Evolutionary conservation across 1,284 basidiomycete species (phyloP), one percentile per base, ranked within the genome.

Genomic region (Rhodotorula glutinis): DNA sequence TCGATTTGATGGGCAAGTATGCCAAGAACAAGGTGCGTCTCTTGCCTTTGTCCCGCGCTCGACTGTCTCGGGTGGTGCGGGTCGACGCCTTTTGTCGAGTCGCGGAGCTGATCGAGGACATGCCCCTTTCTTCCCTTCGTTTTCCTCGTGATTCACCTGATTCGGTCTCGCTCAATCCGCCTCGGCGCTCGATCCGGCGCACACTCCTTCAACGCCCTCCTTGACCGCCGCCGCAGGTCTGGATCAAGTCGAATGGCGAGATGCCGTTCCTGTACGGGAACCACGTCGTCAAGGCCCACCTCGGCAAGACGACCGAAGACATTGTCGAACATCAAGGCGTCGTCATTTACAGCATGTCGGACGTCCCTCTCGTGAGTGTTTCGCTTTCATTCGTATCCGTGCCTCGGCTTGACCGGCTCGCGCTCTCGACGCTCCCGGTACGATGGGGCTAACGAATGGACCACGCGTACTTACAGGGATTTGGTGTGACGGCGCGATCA

Each of bases 221-320:
- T 21, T 30, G 1, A n/a, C 27, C 53, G 7, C n/a, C 25, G n/a
- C 11, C 47, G 11, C 74, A 96, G 94, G 87, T 98, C 46, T 99
- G 96, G 96, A 95, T 98, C 79, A 99, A 99, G 80, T 90, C 94
- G 21, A 96, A 98, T 72, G 96, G 96, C 76, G 96, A 99, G 81
- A 92, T 98, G 86, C 96, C 96, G 3, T 99, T 97, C 83, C 81
- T 99, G 58, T 99, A 98, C 77, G 96, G 96, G 64, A 98, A 98
- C 78, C 94, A 99, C 82, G 90, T 98, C 69, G 86, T 98, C 73
- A 99, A 98, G 81, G 96, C 96, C 40, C 96, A 99, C 79, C 83
- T 99, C 33, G 95, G 96, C n/a, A 85, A 95, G 74, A 98, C 98
- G 78, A 98, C 96, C 60, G 96, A 99, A 78, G 96, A 99, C 77